Evolutionary conservation across 768 basidiomycete species (phyloP), one percentile per base, ranked within the genome.

Genomic region (Hemileccinum rubropunctum): DNA sequence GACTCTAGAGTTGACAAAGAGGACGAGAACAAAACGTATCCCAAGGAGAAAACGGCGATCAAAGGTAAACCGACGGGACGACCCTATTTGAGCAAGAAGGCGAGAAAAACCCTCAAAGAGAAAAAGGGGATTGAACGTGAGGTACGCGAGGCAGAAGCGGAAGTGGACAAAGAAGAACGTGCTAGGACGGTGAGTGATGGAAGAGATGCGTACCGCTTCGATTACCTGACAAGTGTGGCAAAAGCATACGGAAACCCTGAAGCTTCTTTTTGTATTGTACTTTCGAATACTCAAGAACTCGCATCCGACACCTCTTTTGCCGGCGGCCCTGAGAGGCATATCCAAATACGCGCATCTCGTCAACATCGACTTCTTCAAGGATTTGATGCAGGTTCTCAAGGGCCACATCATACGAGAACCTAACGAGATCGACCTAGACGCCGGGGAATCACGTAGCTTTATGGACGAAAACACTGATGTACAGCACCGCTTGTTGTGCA

Each of bases 311-410:
- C 81, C 84, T 15, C 77, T 98, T 9, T 77, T 98, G 13, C 85
- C 92, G 18, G 81, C 88, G 28, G 95, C 94, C 37, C 76, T 99
- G 55, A 85, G 88, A 61, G 97, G 97, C 53, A 88, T 98, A 60
- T 84, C 94, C 3, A 86, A 83, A 71, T 98, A 91, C 63, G 88
- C 95, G 1, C 97, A 98, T 66, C 81, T 98, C 50, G 93, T 99
- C 67, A 99, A 97, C 69, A 81, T 98, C 59, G 95, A 99, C 67
- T 98, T 99, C 73, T 99, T 98, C 82, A 86, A 87, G 62, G 97
- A 99, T 71, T 76, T 99, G 41, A 79, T 99, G 75, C 76, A 81
- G 47, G 91, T 94, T 6, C 75, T 99, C 30, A 89, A 89, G 71
- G 78, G 77, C 50, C 79, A 95, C 50, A 82, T 95, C 59, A 62